Conservation (phyloP, 164 flowering plant species). For the Protea cynaroides region DNA sequence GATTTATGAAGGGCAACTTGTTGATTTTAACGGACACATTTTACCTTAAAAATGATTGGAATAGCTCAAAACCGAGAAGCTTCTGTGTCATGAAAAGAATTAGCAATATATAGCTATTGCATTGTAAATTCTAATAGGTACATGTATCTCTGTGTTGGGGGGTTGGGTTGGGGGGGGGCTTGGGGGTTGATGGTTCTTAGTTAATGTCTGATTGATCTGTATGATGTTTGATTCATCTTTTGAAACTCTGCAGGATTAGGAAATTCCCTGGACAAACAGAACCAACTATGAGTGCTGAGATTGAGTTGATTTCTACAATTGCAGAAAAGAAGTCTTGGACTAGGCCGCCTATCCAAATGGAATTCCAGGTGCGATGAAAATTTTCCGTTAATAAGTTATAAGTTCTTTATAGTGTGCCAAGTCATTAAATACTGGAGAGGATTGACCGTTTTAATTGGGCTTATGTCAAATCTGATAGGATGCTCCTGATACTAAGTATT, state of each 20-base stretch:
- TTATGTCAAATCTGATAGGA: too few relatives aligned
- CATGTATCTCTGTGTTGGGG: not conserved
- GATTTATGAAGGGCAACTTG: not conserved
- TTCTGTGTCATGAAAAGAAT: not conserved
- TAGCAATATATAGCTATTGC: not conserved
- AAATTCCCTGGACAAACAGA: slow-evolving; percentile 99
- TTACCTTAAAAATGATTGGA: too few relatives aligned
- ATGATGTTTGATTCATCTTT: not conserved
- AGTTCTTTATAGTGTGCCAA: not conserved
- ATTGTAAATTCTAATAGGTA: not conserved
- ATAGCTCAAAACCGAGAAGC: not conserved
- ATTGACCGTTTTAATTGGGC: not conserved
- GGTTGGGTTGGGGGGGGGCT: too few relatives aligned
- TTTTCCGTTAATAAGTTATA: not conserved
- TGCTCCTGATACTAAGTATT: too few relatives aligned
- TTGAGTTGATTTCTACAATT: slow-evolving; percentile 95
- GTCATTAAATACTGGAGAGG: not conserved
- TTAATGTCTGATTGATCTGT: not conserved
- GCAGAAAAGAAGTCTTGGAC: slow-evolving; percentile 93
- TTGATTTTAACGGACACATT: too few relatives aligned
- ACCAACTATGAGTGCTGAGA: slow-evolving; percentile 95
- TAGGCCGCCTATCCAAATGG: slow-evolving; percentile 99
- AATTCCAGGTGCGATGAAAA: slow-evolving; percentile 68
- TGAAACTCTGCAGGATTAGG: slow-evolving; percentile 57
- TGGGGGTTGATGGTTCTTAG: not conserved